Conservation (phyloP, 176 grass and related monocot species). For the Zea luxurians region DNA sequence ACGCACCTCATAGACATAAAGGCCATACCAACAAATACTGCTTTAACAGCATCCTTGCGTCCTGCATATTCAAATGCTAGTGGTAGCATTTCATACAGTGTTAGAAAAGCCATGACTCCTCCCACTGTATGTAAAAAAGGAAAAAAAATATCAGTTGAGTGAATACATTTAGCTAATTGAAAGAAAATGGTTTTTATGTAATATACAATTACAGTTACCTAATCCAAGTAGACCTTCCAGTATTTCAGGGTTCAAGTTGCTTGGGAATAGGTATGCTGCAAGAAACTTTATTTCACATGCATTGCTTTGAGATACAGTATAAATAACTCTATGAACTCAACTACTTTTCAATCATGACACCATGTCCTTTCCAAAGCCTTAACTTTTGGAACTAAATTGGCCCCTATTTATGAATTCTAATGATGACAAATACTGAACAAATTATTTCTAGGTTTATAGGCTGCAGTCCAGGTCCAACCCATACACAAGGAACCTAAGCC, state of each 20-base stretch:
- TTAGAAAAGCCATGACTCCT: slow-evolving; percentile 95
- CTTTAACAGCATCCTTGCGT: slow-evolving; percentile 90
- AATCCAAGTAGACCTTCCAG: slow-evolving; percentile 98
- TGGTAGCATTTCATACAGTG: slow-evolving; percentile 90
- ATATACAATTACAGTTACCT: slow-evolving; percentile 44
- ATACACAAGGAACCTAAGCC: not conserved
- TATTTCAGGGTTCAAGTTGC: slow-evolving; percentile 85
- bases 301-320: slow-evolving; percentile 25
- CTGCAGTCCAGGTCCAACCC: not conserved
- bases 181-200: not conserved
- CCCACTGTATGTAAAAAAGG: slow-evolving; percentile 51
- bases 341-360: slow-evolving; percentile 6
- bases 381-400: not conserved
- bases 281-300: slow-evolving; percentile 7
- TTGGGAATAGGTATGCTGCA: slow-evolving; percentile 91
- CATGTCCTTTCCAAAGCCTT: not conserved
- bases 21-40: slow-evolving; percentile 95
- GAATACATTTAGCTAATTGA: slow-evolving; percentile 11
- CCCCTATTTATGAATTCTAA: not conserved
- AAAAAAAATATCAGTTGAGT: slow-evolving; percentile 17
- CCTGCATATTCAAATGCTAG: slow-evolving; percentile 91
- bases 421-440: not conserved
- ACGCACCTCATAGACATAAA: slow-evolving; percentile 97
- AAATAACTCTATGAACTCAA: slow-evolving; percentile 13
- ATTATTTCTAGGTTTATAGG: not conserved